Evolutionary conservation across 2,329 filamentous ascomycete genomes (phyloP), one percentile per base, ranked within the genome.

Genomic region (Aspergillus sergii): DNA sequence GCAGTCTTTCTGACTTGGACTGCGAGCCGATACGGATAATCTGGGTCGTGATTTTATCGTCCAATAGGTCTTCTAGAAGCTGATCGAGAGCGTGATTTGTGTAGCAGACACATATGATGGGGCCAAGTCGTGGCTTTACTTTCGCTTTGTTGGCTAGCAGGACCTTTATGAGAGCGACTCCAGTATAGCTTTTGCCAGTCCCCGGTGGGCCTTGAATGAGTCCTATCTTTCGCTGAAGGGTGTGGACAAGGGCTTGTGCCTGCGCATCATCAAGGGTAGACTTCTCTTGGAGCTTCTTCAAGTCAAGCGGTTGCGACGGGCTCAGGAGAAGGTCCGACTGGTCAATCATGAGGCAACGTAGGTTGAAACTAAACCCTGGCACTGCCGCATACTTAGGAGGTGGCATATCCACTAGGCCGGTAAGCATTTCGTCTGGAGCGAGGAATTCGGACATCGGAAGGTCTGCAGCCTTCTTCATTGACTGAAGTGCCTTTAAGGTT

Each of bases 1-100:
- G 69, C 0, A 91, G 74, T 1, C 75, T 68, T 34, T 85, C 81
- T 0, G 86, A 88, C 62, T 87, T 86, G 1, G 83, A 87, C 19
- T 82, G 81, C 0, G 81, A 82, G 0, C 89, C 89, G 6, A 92
- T 85, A 0, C 89, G 86, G 30, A 91, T 82, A 30, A 91, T 80
- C 7, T 85, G 68, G 12, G 65, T 58, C 14, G 69, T 67, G 55
- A 75, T 70, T 10, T 70, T 51, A 26, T 69, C 67, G n/a, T 75
- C 61, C 51, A 87, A 60, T 0, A 91, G 72, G 63, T 89, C 84
- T 66, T 90, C 85, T 0, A 92, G 78, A 0, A 91, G 80, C 67
- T 87, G 83, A 50, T 87, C 85, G 0, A 86, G 73, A 0, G 84
- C 84, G 69, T 86, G 83, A 62, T 86, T 86, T 1, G 83, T 85